Evolutionary conservation across 495 filamentous ascomycete species (phyloP).

Genomic region (Penicillium samsonianum): DNA sequence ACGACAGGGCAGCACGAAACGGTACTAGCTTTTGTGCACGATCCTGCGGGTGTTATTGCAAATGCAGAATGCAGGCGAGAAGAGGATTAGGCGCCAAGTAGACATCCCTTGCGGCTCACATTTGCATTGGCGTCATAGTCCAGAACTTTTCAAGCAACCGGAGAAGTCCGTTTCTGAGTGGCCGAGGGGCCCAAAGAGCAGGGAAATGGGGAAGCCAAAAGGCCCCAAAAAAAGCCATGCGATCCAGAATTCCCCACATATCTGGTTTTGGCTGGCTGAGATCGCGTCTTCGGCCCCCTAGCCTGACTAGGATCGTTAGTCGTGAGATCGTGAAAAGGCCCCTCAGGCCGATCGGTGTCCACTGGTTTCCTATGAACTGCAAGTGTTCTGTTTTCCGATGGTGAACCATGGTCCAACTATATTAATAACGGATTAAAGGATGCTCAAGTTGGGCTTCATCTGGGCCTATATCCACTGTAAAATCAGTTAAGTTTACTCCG

Average conservation of each 20-base stretch:
- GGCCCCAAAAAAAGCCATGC: conserved; percentile 17
- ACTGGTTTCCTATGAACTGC: conserved; percentile 27
- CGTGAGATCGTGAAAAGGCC: conserved; percentile 26
- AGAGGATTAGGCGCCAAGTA: conserved; percentile 12
- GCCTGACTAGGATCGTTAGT: conserved; percentile 27
- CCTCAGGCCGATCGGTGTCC: conserved; percentile 32
- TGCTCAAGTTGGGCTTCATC: neutral
- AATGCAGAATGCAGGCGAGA: conserved; percentile 15
- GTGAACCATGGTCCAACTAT: conserved; percentile 6
- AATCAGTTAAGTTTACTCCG: conserved; percentile 1
- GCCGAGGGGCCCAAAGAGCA: conserved; percentile 9
- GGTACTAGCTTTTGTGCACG: conserved; percentile 14
- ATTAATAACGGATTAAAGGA: neutral
- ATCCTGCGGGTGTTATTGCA: conserved; percentile 21
- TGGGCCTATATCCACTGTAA: neutral
- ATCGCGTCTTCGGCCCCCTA: conserved; percentile 25
- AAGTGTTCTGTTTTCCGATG: conserved; percentile 7
- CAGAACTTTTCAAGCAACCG: conserved; percentile 18
- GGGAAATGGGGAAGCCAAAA: conserved; percentile 4
- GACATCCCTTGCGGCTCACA: conserved; percentile 35
- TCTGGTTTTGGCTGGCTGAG: conserved; percentile 31
- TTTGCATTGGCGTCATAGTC: conserved; percentile 25
- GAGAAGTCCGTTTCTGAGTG: conserved; percentile 21
- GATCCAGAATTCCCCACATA: conserved; percentile 29
- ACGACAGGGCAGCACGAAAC: neutral